A percentile compares a stretch with the other conserved stretches of the same genome.
Conservation (phyloP, 176 grass and related monocot genomes). For the Hordeum marinum region DNA sequence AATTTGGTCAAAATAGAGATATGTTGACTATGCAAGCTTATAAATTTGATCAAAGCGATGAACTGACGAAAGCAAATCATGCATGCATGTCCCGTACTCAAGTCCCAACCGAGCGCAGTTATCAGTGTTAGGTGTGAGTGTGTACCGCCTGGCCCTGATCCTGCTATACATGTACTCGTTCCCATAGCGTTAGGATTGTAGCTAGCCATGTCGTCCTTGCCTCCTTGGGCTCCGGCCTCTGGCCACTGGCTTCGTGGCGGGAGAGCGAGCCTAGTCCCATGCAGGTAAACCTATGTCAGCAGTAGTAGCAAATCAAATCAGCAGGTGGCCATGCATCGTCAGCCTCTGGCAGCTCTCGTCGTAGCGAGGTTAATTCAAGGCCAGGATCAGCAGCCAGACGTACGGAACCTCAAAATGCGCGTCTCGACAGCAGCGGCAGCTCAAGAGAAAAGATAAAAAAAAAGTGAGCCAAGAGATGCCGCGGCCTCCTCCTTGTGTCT, state of each 20-base stretch:
- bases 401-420: conserved; percentile 36
- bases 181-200: neutral
- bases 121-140: no score
- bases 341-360: neutral
- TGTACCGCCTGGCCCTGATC: no score
- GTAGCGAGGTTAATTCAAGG: neutral
- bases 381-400: neutral
- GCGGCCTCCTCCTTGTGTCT: neutral
- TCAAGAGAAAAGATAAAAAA: conserved; percentile 27
- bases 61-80: no score
- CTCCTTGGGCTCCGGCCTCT: conserved; percentile 1
- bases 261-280: neutral
- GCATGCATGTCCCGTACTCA: no score
- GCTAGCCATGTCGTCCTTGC: neutral
- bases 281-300: neutral
- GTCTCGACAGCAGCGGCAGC: conserved; percentile 18
- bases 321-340: neutral
- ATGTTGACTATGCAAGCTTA: no score
- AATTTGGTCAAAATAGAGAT: no score
- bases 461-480: conserved; percentile 11
- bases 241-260: neutral
- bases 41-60: no score
- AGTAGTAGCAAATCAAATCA: neutral
- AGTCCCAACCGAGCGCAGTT: no score
- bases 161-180: neutral